Conservation (phyloP, 2,329 filamentous ascomycete species). For the Aspergillus tanneri region DNA sequence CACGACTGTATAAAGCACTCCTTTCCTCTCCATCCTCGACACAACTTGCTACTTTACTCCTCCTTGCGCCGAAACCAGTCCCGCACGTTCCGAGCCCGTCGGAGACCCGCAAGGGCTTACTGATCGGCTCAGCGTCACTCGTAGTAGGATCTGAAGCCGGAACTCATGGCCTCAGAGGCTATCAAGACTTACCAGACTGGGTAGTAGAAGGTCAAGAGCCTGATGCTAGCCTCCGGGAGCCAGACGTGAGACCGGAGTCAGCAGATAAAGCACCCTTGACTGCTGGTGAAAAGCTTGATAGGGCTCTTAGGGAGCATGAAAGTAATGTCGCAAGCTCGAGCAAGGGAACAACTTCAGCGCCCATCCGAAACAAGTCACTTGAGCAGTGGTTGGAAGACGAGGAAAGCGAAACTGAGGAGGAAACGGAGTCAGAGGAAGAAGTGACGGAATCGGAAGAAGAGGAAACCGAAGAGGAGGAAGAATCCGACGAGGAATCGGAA, state of each 20-base stretch:
- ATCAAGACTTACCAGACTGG: slow-evolving; percentile 79
- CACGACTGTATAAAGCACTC: slow-evolving; percentile 82
- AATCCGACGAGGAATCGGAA: slow-evolving; percentile 32
- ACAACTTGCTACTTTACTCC: slow-evolving; percentile 83
- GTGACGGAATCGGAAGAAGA: slow-evolving; percentile 47
- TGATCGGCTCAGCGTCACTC: slow-evolving; percentile 80
- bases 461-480: slow-evolving; percentile 43
- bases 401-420: slow-evolving; percentile 51
- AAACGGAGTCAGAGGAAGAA: slow-evolving; percentile 47
- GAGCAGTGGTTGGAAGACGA: slow-evolving; percentile 85
- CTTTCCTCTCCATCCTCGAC: slow-evolving; percentile 70
- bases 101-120: slow-evolving; percentile 73
- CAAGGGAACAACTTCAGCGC: slow-evolving; percentile 24
- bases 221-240: slow-evolving; percentile 68
- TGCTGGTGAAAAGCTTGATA: slow-evolving; percentile 46
- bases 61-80: slow-evolving; percentile 90
- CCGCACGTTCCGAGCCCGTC: slow-evolving; percentile 88
- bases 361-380: slow-evolving; percentile 69
- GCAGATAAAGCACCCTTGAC: slow-evolving; percentile 34
- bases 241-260: slow-evolving; percentile 45
- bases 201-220: slow-evolving; percentile 78
- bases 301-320: slow-evolving; percentile 45
- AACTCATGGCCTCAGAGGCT: slow-evolving; percentile 72
- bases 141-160: slow-evolving; percentile 76
- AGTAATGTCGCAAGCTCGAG: slow-evolving; percentile 23